Evolutionary conservation across 2,329 filamentous ascomycete genomes (phyloP).

Genomic region (Pseudocercospora eumusae): DNA sequence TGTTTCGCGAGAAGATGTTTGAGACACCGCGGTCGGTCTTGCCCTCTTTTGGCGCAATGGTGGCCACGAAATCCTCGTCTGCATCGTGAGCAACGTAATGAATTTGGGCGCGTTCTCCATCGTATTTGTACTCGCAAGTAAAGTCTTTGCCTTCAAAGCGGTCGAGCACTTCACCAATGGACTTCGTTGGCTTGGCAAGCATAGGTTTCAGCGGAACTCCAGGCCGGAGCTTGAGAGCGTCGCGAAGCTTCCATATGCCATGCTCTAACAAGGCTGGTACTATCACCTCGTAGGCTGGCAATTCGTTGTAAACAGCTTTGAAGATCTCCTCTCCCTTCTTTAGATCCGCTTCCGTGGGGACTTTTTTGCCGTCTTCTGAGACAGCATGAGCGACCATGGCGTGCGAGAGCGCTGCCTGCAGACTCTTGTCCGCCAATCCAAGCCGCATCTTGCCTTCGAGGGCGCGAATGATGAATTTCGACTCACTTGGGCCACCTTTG

Average conservation of each 20-base stretch:
- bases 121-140: conserved; percentile 99
- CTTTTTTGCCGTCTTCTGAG: conserved; percentile 64
- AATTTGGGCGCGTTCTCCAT: conserved; percentile 96
- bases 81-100: conserved; percentile 89
- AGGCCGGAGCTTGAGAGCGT: conserved; percentile 86
- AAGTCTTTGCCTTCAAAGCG: conserved; percentile 94
- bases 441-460: conserved; percentile 91
- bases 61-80: conserved; percentile 66
- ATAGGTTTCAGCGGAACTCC: conserved; percentile 96
- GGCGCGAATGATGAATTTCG: conserved; percentile 90
- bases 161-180: conserved; percentile 95
- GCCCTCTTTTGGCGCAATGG: conserved; percentile 58
- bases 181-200: conserved; percentile 97
- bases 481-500: conserved; percentile 91
- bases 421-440: conserved; percentile 87
- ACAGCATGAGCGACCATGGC: conserved; percentile 84
- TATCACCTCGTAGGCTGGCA: conserved; percentile 93
- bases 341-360: conserved; percentile 73
- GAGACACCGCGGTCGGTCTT: conserved; percentile 73
- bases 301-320: conserved; percentile 83
- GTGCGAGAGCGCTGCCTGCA: conserved; percentile 85
- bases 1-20: conserved; percentile 96
- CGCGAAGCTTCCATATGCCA: conserved; percentile 78
- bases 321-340: conserved; percentile 81
- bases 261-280: conserved; percentile 85